A percentile compares a stretch with the other conserved stretches of the same genome.
Evolutionary conservation across 768 basidiomycete species (phyloP).

Genomic region (Amylocystis lapponica): DNA sequence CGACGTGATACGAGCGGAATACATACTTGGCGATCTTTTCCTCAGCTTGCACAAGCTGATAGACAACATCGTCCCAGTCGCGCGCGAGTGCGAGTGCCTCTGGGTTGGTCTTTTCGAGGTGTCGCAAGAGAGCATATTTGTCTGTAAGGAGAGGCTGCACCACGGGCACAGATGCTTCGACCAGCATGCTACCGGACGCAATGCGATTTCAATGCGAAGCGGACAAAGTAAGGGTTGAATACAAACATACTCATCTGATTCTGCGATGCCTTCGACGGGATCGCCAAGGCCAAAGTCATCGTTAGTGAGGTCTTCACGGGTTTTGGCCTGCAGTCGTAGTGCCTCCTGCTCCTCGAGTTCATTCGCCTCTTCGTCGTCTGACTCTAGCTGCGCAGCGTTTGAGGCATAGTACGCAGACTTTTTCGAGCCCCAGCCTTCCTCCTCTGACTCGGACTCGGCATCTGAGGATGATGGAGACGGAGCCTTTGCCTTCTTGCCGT

Average conservation of each 20-base stretch:
- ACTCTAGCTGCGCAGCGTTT: slow-evolving; percentile 74
- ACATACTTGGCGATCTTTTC: slow-evolving; percentile 52
- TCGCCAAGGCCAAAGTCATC: slow-evolving; percentile 84
- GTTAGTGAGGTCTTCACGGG: slow-evolving; percentile 63
- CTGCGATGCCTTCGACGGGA: slow-evolving; percentile 32
- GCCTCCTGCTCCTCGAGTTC: slow-evolving; percentile 89
- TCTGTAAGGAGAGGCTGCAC: slow-evolving; percentile 44
- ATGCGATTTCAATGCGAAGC: slow-evolving; percentile 1
- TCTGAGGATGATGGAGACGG: slow-evolving; percentile 12
- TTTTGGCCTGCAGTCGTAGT: slow-evolving; percentile 68
- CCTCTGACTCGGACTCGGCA: slow-evolving; percentile 33
- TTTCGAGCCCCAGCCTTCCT: slow-evolving; percentile 79
- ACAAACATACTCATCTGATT: slow-evolving; percentile 24
- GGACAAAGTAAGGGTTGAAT: neutral
- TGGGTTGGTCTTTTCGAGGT: slow-evolving; percentile 70
- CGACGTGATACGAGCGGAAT: neutral
- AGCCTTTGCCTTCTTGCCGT: slow-evolving; percentile 16
- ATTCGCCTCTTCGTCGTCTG: slow-evolving; percentile 85
- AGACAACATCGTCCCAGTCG: slow-evolving; percentile 75
- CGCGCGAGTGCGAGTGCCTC: slow-evolving; percentile 76
- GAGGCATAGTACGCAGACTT: slow-evolving; percentile 83
- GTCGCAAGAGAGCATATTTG: slow-evolving; percentile 51
- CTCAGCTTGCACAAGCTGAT: slow-evolving; percentile 45
- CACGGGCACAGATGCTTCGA: slow-evolving; percentile 32
- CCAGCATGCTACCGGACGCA: slow-evolving; percentile 30